Base-by-base conservation (phyloP, 2,329 filamentous ascomycete species). In the Aureobasidium sp. region DNA sequence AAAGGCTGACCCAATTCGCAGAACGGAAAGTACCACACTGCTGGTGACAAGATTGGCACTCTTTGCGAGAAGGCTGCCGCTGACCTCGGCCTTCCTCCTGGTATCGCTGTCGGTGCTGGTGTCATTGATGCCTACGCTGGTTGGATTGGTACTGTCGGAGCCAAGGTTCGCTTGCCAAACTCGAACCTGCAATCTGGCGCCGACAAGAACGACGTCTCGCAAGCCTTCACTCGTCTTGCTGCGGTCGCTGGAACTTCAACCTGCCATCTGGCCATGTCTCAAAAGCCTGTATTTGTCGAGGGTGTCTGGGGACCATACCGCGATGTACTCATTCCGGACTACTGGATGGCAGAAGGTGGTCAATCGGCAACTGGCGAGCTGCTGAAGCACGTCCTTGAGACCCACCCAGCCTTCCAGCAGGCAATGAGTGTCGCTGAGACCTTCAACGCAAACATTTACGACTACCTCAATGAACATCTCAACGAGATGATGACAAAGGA, bases 41-140 rank as follows among this genome's bases (percentile, higher is more conserved):
- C 94, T 36, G 94, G 94, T 66, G 93, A 99, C 74, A 82, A 93
- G 6, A 91, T 96, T 34, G 94, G 93, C 57, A 86, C 84, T 0
- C 80, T 99, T 20, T 94, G 88, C 70, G 88, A 93, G 66, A 89
- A 89, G 70, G 92, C 94, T 6, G 90, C 89, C 17, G 77, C 81
- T 52, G 89, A 97, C 66, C 85, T 99, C 64, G 93, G 94, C 8
- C 82, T 99, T 3, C 88, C 88, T 5, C 81, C 88, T 23, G 93
- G 92, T 42, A 94, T 97, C 68, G 91, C 94, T 20, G 89, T 99
- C 61, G 94, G 94, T 60, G 96, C 91, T 71, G 92, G 92, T 74
- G 94, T 99, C 66, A 99, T 99, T 71, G 94, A 99, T 74, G 94
- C 94, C 20, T 99, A 99, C 71, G 94, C 94, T 64, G 94, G 94